A percentile compares a stretch with the other conserved stretches of the same genome.
Evolutionary conservation across 441 rosid species (phyloP).

Genomic region (Bruguiera hainesii): DNA sequence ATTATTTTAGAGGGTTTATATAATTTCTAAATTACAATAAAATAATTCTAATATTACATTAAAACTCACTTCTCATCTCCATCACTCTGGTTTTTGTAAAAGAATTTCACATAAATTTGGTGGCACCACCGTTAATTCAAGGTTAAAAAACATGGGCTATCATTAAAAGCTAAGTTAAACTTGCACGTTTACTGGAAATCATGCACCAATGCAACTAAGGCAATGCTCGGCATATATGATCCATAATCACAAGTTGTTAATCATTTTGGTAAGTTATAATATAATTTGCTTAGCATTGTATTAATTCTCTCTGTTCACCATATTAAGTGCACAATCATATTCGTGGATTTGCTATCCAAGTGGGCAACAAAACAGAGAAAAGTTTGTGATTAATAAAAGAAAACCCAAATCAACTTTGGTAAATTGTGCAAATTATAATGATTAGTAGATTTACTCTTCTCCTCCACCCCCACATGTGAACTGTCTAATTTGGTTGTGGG

Average conservation of each 20-base stretch:
- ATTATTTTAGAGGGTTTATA: no score
- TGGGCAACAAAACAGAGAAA: slow-evolving; percentile 15
- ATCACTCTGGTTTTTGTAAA: no score
- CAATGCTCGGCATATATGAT: slow-evolving; percentile 23
- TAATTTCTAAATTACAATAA: no score
- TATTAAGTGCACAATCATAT: slow-evolving; percentile 31
- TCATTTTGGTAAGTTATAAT: slow-evolving; percentile 16
- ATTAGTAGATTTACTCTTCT: neutral
- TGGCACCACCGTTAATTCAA: slow-evolving; percentile 1
- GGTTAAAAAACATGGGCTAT: slow-evolving; percentile 12
- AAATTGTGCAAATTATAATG: slow-evolving; percentile 15
- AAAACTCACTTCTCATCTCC: no score
- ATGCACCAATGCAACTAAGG: slow-evolving; percentile 16
- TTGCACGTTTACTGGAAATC: slow-evolving; percentile 9
- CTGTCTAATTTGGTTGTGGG: neutral
- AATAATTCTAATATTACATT: no score
- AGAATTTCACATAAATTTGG: neutral
- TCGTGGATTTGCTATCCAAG: slow-evolving; percentile 32
- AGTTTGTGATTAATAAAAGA: neutral
- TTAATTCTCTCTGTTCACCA: slow-evolving; percentile 27
- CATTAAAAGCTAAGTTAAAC: slow-evolving; percentile 2
- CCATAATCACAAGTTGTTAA: slow-evolving; percentile 27
- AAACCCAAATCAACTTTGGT: slow-evolving; percentile 8
- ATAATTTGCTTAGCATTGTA: slow-evolving; percentile 7
- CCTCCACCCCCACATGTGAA: slow-evolving; percentile 7